Conservation (phyloP, 2,329 filamentous ascomycete species). For the Cladophialophora psammophila region DNA sequence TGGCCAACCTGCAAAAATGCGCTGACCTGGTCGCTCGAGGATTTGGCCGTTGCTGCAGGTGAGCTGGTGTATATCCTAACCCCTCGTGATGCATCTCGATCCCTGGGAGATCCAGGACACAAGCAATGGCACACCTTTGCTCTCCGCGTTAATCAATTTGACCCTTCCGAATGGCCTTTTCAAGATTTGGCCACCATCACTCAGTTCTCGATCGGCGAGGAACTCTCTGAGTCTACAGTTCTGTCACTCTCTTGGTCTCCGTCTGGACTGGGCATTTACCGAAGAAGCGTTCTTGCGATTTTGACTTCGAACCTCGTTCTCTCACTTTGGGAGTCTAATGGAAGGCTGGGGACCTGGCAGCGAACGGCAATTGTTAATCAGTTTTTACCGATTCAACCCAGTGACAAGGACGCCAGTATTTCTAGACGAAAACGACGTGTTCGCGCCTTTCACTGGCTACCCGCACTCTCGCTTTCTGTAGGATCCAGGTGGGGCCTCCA, state of each 20-base stretch:
- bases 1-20: constrained; percentile 62
- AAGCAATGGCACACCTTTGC: constrained; percentile 49
- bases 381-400: constrained; percentile 44
- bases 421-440: constrained; percentile 46
- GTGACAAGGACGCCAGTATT: constrained; percentile 36
- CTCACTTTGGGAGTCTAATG: constrained; percentile 62
- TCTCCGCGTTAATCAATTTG: constrained; percentile 62
- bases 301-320: constrained; percentile 64
- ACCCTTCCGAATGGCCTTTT: constrained; percentile 57
- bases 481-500: constrained; percentile 46
- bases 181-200: constrained; percentile 56
- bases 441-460: constrained; percentile 53
- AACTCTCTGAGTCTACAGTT: constrained; percentile 62
- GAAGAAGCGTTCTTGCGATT: constrained; percentile 62
- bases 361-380: constrained; percentile 63
- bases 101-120: constrained; percentile 34
- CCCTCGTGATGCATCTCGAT: constrained; percentile 32
- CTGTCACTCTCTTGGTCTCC: constrained; percentile 64
- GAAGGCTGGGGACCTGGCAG: constrained; percentile 58
- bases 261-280: constrained; percentile 62
- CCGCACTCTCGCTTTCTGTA: constrained; percentile 20
- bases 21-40: constrained; percentile 66
- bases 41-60: constrained; percentile 63
- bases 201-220: constrained; percentile 64
- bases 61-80: constrained; percentile 64